Evolutionary conservation across 352 stramenopile species (phyloP), one percentile per base, ranked within the genome.

Genomic region (Chrysophaeum taylorii): DNA sequence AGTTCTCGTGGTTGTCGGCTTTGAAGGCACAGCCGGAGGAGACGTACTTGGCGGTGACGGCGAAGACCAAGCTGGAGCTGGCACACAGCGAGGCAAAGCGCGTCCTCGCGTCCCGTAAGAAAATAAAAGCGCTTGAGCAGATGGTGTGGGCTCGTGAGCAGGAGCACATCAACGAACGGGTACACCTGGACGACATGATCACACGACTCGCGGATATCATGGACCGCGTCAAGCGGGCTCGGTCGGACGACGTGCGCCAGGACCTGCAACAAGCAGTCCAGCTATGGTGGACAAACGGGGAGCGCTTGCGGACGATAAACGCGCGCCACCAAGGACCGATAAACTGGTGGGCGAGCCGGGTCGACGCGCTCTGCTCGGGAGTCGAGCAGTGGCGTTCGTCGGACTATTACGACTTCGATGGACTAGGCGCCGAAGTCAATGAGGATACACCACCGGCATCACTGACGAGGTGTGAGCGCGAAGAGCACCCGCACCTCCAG

Each of bases 211-310:
- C 27, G 21, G 42, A 57, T 61, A 39, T 68, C 60, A 57, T 29
- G 18, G 23, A 33, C 16, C 53, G 69, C 60, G 42, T 73, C 23
- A 73, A 73, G 61, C 33, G 43, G 38, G 35, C 69, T 1, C 35
- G 69, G 29, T 69, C 61, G 21, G 60, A 69, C 25, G 69, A 73
- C 69, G 29, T n/a, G 2, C 69, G 69, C 27, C 18, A 35, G 21
- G 69, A 73, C 53, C 53, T 73, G 15, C 21, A 63, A 15, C 41
- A 70, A 61, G 69, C 69, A 18, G 48, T 73, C 18, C 69, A 70
- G 29, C 60, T 68, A 7, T 73, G 38, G 29, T 73, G 54, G 60
- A 38, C 53, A 35, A 62, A 61, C 5, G 39, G 52, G 7, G 53
- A 54, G 45, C 39, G 27, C 29, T 61, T 73, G n/a, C 35, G 57